A percentile compares a stretch with the other conserved stretches of the same genome.
These are phyloP conservation scores for Nakataea oryzae DNA, from an alignment of 2,329 filamentous ascomycete species.

Conservation along the genomic window DNA sequence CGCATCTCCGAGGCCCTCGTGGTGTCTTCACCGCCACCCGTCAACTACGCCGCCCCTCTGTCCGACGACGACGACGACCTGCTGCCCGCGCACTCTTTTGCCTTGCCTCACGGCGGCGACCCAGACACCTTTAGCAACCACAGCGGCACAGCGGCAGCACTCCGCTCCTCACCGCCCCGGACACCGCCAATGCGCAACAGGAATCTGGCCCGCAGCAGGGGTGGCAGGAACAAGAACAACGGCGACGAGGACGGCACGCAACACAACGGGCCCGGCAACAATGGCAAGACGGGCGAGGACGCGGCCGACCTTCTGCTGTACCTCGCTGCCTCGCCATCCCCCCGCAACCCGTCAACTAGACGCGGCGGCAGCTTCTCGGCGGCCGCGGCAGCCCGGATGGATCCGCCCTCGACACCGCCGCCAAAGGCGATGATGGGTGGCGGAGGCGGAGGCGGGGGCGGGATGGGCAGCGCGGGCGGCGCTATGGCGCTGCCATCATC, in stretches of 20 bases:
- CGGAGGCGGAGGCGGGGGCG: no score
- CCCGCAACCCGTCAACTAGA: constrained; percentile 40
- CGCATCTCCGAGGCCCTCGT: constrained; percentile 55
- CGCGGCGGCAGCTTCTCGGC: neutral
- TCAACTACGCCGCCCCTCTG: constrained; percentile 46
- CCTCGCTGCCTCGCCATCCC: constrained; percentile 83
- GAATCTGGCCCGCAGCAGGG: constrained; percentile 35
- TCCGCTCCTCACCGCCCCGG: constrained; percentile 71
- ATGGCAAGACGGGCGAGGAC: constrained; percentile 51
- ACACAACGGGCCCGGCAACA: constrained; percentile 4
- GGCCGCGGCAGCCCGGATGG: constrained; percentile 41
- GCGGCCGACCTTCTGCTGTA: constrained; percentile 75
- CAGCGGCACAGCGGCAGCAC: constrained; percentile 21
- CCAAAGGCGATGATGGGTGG: constrained; percentile 42
- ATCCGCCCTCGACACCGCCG: constrained; percentile 67
- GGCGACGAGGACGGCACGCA: constrained; percentile 26
- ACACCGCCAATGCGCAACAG: constrained; percentile 63
- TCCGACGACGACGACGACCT: constrained; percentile 79
- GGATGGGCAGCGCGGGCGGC: constrained; percentile 28
- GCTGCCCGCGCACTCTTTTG: constrained; percentile 65
- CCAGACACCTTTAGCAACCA: constrained; percentile 28
- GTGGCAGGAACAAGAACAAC: constrained; percentile 38
- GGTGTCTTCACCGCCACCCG: constrained; percentile 27
- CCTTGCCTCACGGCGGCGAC: neutral
- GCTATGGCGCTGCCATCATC: constrained; percentile 57